These are phyloP conservation scores for Colletotrichum scovillei DNA, from an alignment of 2,329 filamentous ascomycete species.

Conservation along the genomic window DNA sequence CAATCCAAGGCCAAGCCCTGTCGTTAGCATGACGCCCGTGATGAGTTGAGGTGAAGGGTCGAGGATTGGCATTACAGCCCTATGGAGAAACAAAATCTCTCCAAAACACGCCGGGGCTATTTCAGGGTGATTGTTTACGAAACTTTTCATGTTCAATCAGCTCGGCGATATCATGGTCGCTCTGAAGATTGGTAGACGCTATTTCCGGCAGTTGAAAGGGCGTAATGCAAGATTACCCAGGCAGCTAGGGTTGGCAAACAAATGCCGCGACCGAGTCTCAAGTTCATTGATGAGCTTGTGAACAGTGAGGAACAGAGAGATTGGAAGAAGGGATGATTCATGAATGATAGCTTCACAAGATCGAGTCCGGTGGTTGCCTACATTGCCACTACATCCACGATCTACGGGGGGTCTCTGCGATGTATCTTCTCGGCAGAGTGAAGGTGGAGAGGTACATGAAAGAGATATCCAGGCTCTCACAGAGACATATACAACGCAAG, in stretches of 20 bases:
- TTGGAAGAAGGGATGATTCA: not conserved
- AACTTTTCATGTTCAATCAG: not conserved
- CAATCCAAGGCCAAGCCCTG: constrained; percentile 8
- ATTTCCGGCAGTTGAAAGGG: constrained; percentile 10
- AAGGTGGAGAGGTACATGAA: not conserved
- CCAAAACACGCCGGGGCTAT: constrained; percentile 13
- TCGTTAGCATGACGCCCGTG: constrained; percentile 25
- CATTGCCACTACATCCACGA: not conserved
- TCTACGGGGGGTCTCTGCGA: not conserved
- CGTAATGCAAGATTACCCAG: not conserved
- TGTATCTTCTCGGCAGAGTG: not conserved
- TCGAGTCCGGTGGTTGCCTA: not conserved
- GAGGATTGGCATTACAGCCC: constrained; percentile 9
- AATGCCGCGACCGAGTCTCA: constrained; percentile 11
- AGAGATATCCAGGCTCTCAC: not conserved
- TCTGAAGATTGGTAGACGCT: not conserved
- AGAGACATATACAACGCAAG: not conserved
- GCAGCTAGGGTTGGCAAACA: not conserved
- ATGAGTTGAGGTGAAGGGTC: constrained; percentile 1
- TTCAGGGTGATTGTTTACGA: constrained; percentile 8
- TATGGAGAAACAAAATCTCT: constrained; percentile 21
- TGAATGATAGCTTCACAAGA: not conserved
- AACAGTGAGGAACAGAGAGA: not conserved
- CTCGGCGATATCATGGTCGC: not conserved
- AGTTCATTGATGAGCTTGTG: constrained; percentile 1